Percentiles rank a stretch among this genome's conserved stretches.
Conservation (phyloP, 257 asterid species). For the Solanum boliviense region DNA sequence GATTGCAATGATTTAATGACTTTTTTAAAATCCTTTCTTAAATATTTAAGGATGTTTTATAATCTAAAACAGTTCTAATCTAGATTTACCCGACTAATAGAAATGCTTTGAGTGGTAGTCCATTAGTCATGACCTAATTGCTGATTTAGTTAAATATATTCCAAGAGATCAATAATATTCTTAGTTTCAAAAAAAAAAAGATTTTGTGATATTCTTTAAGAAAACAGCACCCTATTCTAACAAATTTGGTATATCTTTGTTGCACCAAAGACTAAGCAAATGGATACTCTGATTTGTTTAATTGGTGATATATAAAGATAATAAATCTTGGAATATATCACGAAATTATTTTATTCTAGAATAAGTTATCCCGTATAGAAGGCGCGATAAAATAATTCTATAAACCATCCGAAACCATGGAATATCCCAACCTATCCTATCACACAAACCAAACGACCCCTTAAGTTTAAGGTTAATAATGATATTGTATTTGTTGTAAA, state of each 20-base stretch:
- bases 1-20: not conserved
- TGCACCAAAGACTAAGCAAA: not conserved
- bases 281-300: too few species aligned
- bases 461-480: too few species aligned
- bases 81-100: too few species aligned
- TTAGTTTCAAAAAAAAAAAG: not conserved
- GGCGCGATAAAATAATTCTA: too few species aligned
- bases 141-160: not conserved
- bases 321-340: not conserved
- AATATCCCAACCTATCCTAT: not conserved
- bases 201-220: not conserved
- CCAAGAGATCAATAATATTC: not conserved
- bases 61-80: fast-evolving
- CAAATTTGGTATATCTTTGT: not conserved
- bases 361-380: not conserved
- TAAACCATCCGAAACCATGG: fast-evolving
- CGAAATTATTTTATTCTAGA: too few species aligned
- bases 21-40: not conserved
- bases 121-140: not conserved
- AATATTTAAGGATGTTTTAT: not conserved
- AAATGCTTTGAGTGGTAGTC: not conserved
- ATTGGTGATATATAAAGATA: too few species aligned
- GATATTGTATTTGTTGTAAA: not conserved
- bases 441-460: not conserved
- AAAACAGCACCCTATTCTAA: not conserved